Evolutionary conservation across 352 stramenopile species (phyloP).

Genomic region (Pythium guiyangense): DNA sequence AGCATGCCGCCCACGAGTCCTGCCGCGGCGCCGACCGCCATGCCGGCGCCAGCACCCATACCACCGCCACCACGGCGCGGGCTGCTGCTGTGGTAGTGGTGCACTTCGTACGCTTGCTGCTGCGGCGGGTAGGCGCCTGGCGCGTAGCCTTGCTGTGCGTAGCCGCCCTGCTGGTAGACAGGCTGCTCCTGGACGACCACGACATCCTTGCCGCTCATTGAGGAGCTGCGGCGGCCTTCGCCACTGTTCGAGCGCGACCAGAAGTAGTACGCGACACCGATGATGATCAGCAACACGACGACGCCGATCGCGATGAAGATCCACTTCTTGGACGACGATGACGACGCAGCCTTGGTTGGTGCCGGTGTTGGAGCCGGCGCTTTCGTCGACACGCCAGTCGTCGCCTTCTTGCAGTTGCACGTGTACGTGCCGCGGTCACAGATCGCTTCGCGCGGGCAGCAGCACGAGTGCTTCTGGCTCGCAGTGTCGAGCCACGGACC

Average conservation of each 20-base stretch:
- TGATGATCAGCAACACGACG: slow-evolving; percentile 28
- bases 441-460: slow-evolving; percentile 33
- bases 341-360: slow-evolving; percentile 28
- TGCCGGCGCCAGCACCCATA: slow-evolving; percentile 13
- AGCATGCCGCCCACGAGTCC: slow-evolving; percentile 18
- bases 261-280: slow-evolving; percentile 31
- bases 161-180: slow-evolving; percentile 26
- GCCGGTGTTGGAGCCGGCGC: slow-evolving; percentile 13
- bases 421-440: slow-evolving; percentile 34
- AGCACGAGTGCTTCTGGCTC: slow-evolving; percentile 41
- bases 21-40: slow-evolving; percentile 13
- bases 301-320: slow-evolving; percentile 27
- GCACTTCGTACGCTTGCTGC: slow-evolving; percentile 13
- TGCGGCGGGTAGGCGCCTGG: slow-evolving; percentile 28
- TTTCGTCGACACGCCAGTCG: slow-evolving; percentile 16
- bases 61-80: slow-evolving; percentile 8
- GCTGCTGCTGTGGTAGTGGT: slow-evolving; percentile 14
- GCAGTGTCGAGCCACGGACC: slow-evolving; percentile 39
- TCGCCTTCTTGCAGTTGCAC: slow-evolving; percentile 34
- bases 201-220: slow-evolving; percentile 18
- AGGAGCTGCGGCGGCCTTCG: slow-evolving; percentile 17
- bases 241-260: slow-evolving; percentile 27
- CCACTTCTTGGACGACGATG: slow-evolving; percentile 20
- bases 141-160: slow-evolving; percentile 35
- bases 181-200: slow-evolving; percentile 30